These are phyloP conservation scores for Colletotrichum viniferum DNA, from an alignment of 2,329 filamentous ascomycete genomes.

Conservation along the genomic window DNA sequence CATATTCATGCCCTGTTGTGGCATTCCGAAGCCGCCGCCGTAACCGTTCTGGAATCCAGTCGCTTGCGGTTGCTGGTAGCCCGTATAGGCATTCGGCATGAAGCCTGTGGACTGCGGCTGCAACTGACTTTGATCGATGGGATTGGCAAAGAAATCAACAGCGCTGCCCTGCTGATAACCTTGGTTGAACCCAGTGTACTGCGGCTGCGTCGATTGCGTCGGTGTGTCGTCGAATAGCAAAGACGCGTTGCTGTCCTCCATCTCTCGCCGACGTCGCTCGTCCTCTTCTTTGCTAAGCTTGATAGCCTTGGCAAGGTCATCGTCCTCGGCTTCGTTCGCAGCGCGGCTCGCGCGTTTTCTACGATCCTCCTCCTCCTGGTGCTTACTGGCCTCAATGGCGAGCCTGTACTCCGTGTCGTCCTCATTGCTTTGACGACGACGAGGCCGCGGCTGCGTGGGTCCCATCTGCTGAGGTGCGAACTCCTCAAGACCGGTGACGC, in stretches of 20 bases:
- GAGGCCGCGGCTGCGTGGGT: constrained; percentile 40
- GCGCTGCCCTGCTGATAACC: constrained; percentile 96
- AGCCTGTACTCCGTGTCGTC: constrained; percentile 90
- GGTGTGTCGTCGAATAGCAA: constrained; percentile 88
- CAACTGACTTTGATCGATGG: constrained; percentile 78
- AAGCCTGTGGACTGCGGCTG: constrained; percentile 83
- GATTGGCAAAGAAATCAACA: constrained; percentile 97
- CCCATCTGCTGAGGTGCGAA: constrained; percentile 55
- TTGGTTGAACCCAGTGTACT: constrained; percentile 91
- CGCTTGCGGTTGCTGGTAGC: constrained; percentile 44
- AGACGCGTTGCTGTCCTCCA: constrained; percentile 84
- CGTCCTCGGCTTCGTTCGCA: constrained; percentile 66
- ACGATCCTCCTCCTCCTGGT: constrained; percentile 89
- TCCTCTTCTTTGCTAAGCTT: constrained; percentile 95
- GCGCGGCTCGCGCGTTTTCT: constrained; percentile 70
- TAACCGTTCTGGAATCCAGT: constrained; percentile 68
- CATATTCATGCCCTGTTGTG: constrained; percentile 68
- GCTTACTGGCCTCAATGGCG: constrained; percentile 93
- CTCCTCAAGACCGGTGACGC: constrained; percentile 92
- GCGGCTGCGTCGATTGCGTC: constrained; percentile 58
- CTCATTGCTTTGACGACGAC: constrained; percentile 59
- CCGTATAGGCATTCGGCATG: constrained; percentile 60
- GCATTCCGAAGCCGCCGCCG: constrained; percentile 62
- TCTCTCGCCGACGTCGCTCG: constrained; percentile 81
- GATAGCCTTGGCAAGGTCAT: constrained; percentile 93